Evolutionary conservation across 1,139 yeast genomes (phyloP), one percentile per base, ranked within the genome.

Genomic region (Candida tropicalis): DNA sequence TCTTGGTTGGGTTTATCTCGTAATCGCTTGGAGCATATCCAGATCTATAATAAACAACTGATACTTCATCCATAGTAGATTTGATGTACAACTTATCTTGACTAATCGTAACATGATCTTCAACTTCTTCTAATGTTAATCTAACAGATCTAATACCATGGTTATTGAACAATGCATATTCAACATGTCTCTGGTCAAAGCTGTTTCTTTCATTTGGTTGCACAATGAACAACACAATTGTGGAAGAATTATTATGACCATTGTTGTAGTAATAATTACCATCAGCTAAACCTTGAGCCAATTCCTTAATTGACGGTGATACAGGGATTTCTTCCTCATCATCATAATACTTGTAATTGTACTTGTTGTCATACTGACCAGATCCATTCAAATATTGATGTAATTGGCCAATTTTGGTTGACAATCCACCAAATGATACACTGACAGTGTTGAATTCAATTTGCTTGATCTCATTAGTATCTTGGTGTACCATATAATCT

Each of bases 371-470:
- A 54, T 84, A 86, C 11, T 63, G 63, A 4, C 89, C 90, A 9
- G 70, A 59, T 5, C 66, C 60, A 56, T 85, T 84, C 57, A 85
- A 66, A 54, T 75, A 87, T 28, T 75, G 66, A 62, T 93, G 99
- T 47, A 88, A 69, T 54, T 79, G 73, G 16, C 95, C 87, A 16
- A 89, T 91, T 58, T 84, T 86, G 11, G 89, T 65, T 1, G 97
- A 85, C 43, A 93, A 73, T 0, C 96, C 97, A 17, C 96, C 97
- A 70, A 93, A 93, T 1, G 98, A 90, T 2, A 93, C 96, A 56
- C 97, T 86, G 3, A 93, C 91, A 1, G 99, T 90, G 63, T 93
- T 93, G 69, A 91, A 93, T 61, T 93, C 99, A 42, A 93, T 91
- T 63, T 95, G 99, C 59, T 91, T 91, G 58, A 93, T 84, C 24